Base-by-base conservation (phyloP, 192 early-diverging fungal genomes). In the Funneliformis mosseae region DNA sequence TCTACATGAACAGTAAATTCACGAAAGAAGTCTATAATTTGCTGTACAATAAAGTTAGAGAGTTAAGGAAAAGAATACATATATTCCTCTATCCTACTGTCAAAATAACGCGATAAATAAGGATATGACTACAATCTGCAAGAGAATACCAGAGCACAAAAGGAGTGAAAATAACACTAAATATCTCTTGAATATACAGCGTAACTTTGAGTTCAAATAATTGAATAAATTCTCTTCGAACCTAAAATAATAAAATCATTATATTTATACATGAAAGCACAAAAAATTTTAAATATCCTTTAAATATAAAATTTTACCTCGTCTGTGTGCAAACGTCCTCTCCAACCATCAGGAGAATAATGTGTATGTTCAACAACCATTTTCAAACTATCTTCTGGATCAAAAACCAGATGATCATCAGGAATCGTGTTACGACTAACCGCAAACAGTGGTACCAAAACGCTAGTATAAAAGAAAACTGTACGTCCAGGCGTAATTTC, bases 1-100 rank as follows among this genome's bases (percentile, higher is more conserved):
- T 96, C 94, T 21, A 96, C 93, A 83, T 97, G 94, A 3, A 97
- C 94, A 0, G 98, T 96, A 79, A 94, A 98, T 81, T 97, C 96
- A 42, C 95, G 88, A 83, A 99, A 97, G 80, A 99, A 99, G 80
- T 98, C 97, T 8, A 99, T 83, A 39, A 99, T 91, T 38, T 88
- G 81, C 23, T 77, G 76, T 77, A 67, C 9, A 14, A 38, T 33
- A 18, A 27, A 28, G 38, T 0, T 16, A 12, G 12, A 61, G 46
- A 66, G 42, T 67, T 66, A 77, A 77, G 41, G 43, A 66, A n/a
- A 18, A 76, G 21, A 39, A 33, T 3, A 46, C 27, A 21, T 28
- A 41, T 16, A 42, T 0, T 0, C 10, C 2, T 43, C 3, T n/a
- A 23, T 42, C 8, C 18, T 16, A 38, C 18, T 8, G n/a, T 43